Conservation (phyloP, 495 filamentous ascomycete genomes). For the Penicillium angulare region DNA sequence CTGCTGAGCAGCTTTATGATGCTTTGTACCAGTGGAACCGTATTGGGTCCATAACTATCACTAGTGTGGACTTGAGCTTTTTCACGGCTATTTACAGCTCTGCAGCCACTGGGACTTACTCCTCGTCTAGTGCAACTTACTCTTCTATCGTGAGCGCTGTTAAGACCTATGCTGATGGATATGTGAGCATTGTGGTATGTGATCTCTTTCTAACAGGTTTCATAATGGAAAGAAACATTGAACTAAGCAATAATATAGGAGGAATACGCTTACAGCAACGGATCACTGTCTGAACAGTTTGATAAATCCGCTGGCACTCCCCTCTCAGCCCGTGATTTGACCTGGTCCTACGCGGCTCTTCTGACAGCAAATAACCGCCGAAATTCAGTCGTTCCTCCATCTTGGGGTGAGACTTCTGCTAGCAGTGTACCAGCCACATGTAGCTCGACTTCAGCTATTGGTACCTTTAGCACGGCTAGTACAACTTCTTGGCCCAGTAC, state of each 20-base stretch:
- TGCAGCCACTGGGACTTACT: conserved; percentile 51
- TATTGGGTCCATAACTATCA: conserved; percentile 50
- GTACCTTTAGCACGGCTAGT: conserved; percentile 58
- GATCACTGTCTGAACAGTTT: conserved; percentile 62
- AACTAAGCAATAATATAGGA: conserved; percentile 16
- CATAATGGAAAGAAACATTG: no score
- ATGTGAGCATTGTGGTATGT: conserved; percentile 49
- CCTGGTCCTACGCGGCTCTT: conserved; percentile 54
- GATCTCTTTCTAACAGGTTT: neutral
- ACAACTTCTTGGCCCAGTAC: conserved; percentile 54
- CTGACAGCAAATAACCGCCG: conserved; percentile 50
- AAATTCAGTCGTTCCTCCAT: conserved; percentile 48
- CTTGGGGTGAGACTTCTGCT: conserved; percentile 53
- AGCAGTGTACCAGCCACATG: conserved; percentile 56
- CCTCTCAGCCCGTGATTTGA: conserved; percentile 54
- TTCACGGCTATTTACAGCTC: conserved; percentile 53
- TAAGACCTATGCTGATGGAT: conserved; percentile 64
- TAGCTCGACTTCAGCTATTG: conserved; percentile 47
- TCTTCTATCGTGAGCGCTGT: conserved; percentile 52
- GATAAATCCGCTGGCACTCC: conserved; percentile 48
- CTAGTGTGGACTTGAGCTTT: conserved; percentile 53
- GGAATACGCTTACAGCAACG: conserved; percentile 48
- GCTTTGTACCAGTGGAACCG: conserved; percentile 59
- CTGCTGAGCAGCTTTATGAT: conserved; percentile 65
- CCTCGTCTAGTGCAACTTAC: conserved; percentile 44